These are phyloP conservation scores for Sporothrix phasma DNA, from an alignment of 2,329 filamentous ascomycete genomes.

Conservation along the genomic window DNA sequence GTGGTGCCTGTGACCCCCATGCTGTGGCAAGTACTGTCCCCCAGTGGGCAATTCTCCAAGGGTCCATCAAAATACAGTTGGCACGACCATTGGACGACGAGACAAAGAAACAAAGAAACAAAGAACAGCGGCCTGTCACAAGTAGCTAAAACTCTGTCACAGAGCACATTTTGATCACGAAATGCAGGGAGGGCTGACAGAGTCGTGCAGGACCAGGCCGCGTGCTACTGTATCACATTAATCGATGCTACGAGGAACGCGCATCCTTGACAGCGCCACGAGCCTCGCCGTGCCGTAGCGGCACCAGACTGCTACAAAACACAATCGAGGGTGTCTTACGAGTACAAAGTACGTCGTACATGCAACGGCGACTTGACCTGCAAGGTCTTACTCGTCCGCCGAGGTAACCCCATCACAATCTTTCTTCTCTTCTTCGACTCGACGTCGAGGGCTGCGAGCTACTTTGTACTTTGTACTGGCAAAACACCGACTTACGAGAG, in stretches of 20 bases:
- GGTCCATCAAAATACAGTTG: too few species aligned
- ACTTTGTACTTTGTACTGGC: too few species aligned
- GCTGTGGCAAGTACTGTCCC: background rate
- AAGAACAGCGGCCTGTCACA: background rate
- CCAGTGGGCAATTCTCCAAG: background rate
- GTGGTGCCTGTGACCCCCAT: background rate
- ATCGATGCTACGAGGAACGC: background rate
- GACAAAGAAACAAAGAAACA: too few species aligned
- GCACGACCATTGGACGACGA: too few species aligned
- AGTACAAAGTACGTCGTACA: too few species aligned
- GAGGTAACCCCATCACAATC: background rate
- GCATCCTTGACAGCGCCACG: too few species aligned
- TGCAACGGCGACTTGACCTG: background rate
- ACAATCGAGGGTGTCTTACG: too few species aligned
- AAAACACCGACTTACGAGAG: too few species aligned
- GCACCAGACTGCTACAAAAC: too few species aligned
- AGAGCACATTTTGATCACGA: background rate
- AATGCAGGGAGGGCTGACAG: too few species aligned
- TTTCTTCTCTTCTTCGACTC: background rate
- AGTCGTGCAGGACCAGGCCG: background rate
- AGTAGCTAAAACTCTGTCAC: background rate
- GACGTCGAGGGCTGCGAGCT: too few species aligned
- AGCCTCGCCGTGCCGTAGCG: too few species aligned
- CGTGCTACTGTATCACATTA: constrained; percentile 1
- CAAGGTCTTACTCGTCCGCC: background rate